These are phyloP conservation scores for Kodamaea alishanica DNA, from an alignment of 1,139 yeast genomes.

Conservation along the genomic window DNA sequence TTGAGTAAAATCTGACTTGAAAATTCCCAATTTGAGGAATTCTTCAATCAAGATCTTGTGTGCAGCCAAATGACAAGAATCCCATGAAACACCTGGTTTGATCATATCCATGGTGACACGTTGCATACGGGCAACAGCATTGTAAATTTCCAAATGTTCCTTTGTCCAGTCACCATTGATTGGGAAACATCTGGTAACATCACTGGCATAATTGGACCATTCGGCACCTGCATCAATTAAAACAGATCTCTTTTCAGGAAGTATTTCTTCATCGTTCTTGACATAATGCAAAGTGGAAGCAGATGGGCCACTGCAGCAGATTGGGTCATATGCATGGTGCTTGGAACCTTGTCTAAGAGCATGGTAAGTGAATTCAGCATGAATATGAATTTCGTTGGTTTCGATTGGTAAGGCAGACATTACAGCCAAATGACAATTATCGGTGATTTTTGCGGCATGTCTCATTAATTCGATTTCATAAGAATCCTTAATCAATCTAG, in stretches of 20 bases:
- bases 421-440: conserved; percentile 83
- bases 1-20: conserved; percentile 54
- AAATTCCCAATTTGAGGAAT: conserved; percentile 72
- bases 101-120: conserved; percentile 59
- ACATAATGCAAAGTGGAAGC: conserved; percentile 91
- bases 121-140: conserved; percentile 84
- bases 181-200: conserved; percentile 95
- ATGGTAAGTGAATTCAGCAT: conserved; percentile 93
- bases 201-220: conserved; percentile 90
- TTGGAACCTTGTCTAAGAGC: conserved; percentile 92
- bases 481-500: conserved; percentile 79
- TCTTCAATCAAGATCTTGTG: conserved; percentile 73
- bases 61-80: conserved; percentile 72
- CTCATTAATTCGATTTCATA: conserved; percentile 74
- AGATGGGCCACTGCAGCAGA: conserved; percentile 90
- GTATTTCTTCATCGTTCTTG: conserved; percentile 69
- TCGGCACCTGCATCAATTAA: conserved; percentile 97
- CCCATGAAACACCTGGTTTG: conserved; percentile 85
- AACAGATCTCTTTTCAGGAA: conserved; percentile 52
- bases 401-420: conserved; percentile 92
- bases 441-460: conserved; percentile 80
- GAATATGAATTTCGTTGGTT: conserved; percentile 83
- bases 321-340: conserved; percentile 86
- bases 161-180: conserved; percentile 83
- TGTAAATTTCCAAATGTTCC: conserved; percentile 81